Base-by-base conservation (phyloP, 179 eudicot genomes). In the Camellia oleifera region DNA sequence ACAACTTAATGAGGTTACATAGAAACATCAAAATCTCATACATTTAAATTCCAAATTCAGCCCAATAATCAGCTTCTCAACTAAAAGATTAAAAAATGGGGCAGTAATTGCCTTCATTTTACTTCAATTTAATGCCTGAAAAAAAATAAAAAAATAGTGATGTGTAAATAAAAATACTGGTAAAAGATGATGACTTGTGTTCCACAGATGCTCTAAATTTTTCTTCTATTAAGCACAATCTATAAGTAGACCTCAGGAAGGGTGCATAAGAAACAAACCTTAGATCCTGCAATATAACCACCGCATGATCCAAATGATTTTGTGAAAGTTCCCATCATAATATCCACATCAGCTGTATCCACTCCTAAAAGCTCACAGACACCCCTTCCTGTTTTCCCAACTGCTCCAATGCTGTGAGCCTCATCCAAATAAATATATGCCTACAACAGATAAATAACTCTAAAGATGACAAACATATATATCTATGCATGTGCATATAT, bases 241-340 rank as follows among this genome's bases (percentile, higher is more conserved):
- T 45, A 45, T 17, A 42, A 65, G 62, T 50, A 52, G 61, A 77
- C 20, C 46, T 15, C 18, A 61, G 44, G 58, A 76, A 57, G 13
- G 45, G 17, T 3, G 63, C 10, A 69, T 8, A 69, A 13, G 50
- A 80, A 78, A 77, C 83, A 62, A 79, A 96, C 99, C 97, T 92
- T 92, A 52, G 99, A 96, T 86, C 99, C 98, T 46, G 97, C 97
- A 91, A 96, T 96, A 81, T 96, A 96, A 60, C 99, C 97, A 77
- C 99, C 98, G 88, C 92, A 96, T 52, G 99, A 96, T 79, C 99
- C 99, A 87, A 96, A 96, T 72, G 99, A 96, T 79, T 96, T 96
- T 53, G 99, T 96, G 72, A 94, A 96, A 61, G 99, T 96, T 86
- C 99, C 99, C 99, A 96, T 96, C 99, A 96, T 96, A 63, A 96